Evolutionary conservation across 495 filamentous ascomycete species (phyloP), one percentile per base, ranked within the genome.

Genomic region (Aspergillus leporis): DNA sequence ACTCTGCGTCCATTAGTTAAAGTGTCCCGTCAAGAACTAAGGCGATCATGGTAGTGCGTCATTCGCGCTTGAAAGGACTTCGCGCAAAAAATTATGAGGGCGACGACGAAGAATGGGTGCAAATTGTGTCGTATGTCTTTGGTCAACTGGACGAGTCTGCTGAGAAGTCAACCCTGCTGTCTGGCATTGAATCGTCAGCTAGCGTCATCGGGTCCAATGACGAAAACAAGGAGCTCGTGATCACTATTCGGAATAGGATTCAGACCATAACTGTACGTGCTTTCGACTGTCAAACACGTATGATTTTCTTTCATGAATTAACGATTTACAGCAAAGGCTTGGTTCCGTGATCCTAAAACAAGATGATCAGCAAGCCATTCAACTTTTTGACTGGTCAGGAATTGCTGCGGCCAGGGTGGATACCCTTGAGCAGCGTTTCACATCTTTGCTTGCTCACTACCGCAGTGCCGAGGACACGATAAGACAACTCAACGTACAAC

Each of bases 321-420:
- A 53, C 32, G 5, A 19, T 34, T 53, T 19, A 28, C 50, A 89
- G 85, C 88, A 90, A 87, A 81, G 81, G 31, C 83, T 94, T 4
- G 91, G 91, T 31, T 70, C 86, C 6, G 67, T 95, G 14, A 75
- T 72, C 9, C 73, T 96, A 0, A 66, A 74, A 30, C 76, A 85
- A 67, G 77, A 87, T 56, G 82, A 88, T 25, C 83, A 86, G 51
- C 79, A 87, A 56, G 84, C 81, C 19, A 80, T 93, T 43, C 79
- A 87, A 34, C 80, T 89, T 3, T 90, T 89, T 58, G 85, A 90
- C 51, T 95, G 91, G 92, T 81, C 84, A 38, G 80, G 80, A 41
- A 72, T 74, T 2, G 79, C 84, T 10, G 72, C 86, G 0, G 64
- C 73, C 4, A 70, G 74, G 36, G 67, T 74, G 9, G 63, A 74